Evolutionary conservation across 331 rosid species (phyloP).

Genomic region (Quercus tomentella): DNA sequence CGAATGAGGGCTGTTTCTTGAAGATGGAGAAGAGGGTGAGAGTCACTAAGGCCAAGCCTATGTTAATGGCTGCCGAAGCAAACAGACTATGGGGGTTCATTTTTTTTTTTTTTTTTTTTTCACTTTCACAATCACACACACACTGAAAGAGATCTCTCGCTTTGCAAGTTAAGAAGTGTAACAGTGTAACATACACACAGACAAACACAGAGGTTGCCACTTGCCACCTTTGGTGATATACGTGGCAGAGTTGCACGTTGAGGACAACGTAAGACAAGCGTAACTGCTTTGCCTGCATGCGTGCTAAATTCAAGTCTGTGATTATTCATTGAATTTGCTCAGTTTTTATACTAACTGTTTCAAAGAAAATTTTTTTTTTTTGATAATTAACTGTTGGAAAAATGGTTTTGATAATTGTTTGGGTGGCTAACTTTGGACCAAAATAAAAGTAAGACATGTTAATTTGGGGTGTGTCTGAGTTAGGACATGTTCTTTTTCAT

Average conservation of each 20-base stretch:
- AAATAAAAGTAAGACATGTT: too few species aligned
- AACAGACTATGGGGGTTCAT: conserved; percentile 68
- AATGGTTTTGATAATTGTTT: too few species aligned
- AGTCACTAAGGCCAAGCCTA: conserved; percentile 56
- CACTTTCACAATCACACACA: not conserved
- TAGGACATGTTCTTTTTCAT: too few species aligned
- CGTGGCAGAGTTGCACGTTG: conserved; percentile 39
- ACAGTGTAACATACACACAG: not conserved
- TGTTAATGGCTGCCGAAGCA: conserved; percentile 82
- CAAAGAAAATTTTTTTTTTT: too few species aligned
- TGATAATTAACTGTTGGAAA: too few species aligned
- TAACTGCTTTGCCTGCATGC: not conserved
- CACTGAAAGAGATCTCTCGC: not conserved
- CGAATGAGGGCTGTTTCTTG: conserved; percentile 68
- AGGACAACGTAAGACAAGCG: not conserved
- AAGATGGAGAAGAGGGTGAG: conserved; percentile 77
- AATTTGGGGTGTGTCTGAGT: too few species aligned
- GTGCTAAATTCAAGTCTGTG: not conserved
- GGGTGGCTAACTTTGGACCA: too few species aligned
- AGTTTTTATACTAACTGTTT: too few species aligned
- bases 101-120: not conserved
- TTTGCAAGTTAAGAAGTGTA: not conserved
- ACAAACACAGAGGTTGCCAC: conserved; percentile 3
- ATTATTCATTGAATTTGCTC: too few species aligned
- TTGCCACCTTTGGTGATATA: conserved; percentile 14